These are phyloP conservation scores for Talaromyces verruculosus DNA, from an alignment of 2,329 filamentous ascomycete genomes.

Conservation along the genomic window DNA sequence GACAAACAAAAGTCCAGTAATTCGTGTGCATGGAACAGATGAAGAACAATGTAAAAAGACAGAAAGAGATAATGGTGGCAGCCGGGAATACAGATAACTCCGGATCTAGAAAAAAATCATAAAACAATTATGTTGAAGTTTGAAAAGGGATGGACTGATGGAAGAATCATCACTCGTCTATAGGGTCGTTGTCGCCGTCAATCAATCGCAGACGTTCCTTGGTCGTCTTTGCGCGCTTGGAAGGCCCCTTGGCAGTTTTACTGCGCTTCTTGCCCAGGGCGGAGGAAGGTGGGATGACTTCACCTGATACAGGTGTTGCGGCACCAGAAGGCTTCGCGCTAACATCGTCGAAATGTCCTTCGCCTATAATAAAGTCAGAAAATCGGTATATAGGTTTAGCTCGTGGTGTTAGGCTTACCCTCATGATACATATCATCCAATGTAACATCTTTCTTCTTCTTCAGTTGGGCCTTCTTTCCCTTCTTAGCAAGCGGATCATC, in stretches of 20 bases:
- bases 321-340: conserved; percentile 80
- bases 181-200: conserved; percentile 44
- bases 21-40: not conserved
- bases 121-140: not conserved
- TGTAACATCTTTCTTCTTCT: conserved; percentile 60
- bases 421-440: conserved; percentile 99
- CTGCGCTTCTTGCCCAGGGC: conserved; percentile 52
- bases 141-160: not conserved
- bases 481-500: conserved; percentile 62
- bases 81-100: not conserved
- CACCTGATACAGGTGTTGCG: conserved; percentile 71
- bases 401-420: conserved; percentile 61
- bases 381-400: too few species aligned
- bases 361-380: conserved; percentile 60
- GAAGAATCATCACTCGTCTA: conserved; percentile 24
- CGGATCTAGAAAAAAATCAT: conserved; percentile 7
- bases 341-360: conserved; percentile 91
- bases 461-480: conserved; percentile 61
- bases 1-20: not conserved
- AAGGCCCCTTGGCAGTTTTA: conserved; percentile 55
- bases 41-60: not conserved
- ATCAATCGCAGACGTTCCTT: conserved; percentile 52
- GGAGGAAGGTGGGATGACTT: conserved; percentile 43
- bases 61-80: not conserved
- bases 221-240: conserved; percentile 62